Conservation (phyloP, 768 basidiomycete species). For the Mycena metata region DNA sequence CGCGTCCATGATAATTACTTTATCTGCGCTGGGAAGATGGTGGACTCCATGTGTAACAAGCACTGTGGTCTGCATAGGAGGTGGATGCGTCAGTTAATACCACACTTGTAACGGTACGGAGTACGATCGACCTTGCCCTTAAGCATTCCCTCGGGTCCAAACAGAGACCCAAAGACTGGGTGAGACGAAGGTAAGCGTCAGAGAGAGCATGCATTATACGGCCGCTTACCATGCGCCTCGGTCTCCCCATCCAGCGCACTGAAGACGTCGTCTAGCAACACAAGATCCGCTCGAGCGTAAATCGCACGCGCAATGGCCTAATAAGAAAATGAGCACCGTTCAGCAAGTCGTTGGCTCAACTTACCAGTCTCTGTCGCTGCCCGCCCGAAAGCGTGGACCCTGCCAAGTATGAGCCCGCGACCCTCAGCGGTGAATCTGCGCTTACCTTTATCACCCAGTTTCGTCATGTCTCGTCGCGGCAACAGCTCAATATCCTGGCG, state of each 20-base stretch:
- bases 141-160: constrained; percentile 30
- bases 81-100: neutral
- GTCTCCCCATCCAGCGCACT: constrained; percentile 34
- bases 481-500: constrained; percentile 29
- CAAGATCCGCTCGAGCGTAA: constrained; percentile 29
- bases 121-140: constrained; percentile 18
- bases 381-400: constrained; percentile 31
- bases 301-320: constrained; percentile 33
- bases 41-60: constrained; percentile 34
- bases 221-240: constrained; percentile 23
- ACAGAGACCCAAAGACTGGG: constrained; percentile 30
- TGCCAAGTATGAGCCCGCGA: neutral
- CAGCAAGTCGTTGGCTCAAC: neutral
- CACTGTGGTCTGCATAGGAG: constrained; percentile 16
- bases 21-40: constrained; percentile 31
- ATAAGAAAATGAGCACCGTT: neutral
- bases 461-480: constrained; percentile 23
- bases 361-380: constrained; percentile 26
- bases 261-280: constrained; percentile 32
- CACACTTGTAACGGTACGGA: no score
- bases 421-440: neutral
- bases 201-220: neutral
- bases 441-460: constrained; percentile 26
- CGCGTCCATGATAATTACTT: constrained; percentile 29
- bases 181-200: neutral